Conservation (phyloP, 208 protist genomes). For the Leishmania braziliensis region DNA sequence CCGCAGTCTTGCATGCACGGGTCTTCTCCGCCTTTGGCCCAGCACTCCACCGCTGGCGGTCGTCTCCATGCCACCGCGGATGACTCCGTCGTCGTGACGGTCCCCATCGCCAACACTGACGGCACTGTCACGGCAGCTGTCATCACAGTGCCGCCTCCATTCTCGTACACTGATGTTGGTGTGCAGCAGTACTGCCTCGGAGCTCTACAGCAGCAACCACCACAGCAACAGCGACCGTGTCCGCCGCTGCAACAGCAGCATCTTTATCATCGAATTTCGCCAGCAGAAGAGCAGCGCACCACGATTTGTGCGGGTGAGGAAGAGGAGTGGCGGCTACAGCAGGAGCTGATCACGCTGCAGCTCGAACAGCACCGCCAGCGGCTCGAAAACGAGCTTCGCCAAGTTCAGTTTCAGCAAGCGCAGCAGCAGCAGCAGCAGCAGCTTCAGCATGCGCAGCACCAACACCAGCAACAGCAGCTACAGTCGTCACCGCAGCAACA, state of each 20-base stretch:
- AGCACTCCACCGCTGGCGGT: background rate
- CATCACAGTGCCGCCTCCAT: background rate
- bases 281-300: background rate
- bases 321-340: background rate
- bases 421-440: constrained; percentile 5
- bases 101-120: background rate
- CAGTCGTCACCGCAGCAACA: background rate
- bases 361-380: constrained; percentile 13
- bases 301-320: background rate
- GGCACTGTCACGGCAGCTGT: background rate
- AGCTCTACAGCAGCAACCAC: constrained; percentile 2
- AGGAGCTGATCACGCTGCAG: constrained; percentile 4
- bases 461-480: constrained; percentile 6
- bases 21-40: background rate
- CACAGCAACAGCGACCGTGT: background rate
- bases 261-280: background rate
- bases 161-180: background rate
- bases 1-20: background rate
- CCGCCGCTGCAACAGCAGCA: background rate
- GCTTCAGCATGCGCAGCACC: constrained; percentile 1
- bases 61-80: background rate
- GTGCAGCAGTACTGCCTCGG: constrained; percentile 5
- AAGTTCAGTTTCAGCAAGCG: background rate
- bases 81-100: background rate
- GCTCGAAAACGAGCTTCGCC: constrained; percentile 9